Percentiles rank a stretch among this genome's conserved stretches.
These are phyloP conservation scores for Cetradonia linearis DNA, from an alignment of 495 filamentous ascomycete species.

Conservation along the genomic window DNA sequence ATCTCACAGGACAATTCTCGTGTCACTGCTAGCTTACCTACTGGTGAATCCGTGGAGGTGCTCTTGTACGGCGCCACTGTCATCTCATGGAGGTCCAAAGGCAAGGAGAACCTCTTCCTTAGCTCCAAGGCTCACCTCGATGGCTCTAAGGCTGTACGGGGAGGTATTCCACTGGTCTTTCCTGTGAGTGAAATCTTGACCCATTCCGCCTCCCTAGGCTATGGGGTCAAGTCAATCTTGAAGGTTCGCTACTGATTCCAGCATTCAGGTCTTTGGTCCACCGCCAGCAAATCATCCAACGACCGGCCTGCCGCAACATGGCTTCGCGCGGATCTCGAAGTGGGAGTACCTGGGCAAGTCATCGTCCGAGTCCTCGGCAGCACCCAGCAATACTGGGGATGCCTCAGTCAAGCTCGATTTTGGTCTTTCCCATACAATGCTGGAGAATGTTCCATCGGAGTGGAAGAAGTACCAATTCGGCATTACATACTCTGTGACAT, in stretches of 20 bases:
- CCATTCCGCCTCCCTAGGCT: background rate
- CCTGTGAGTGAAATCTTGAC: conserved; percentile 49
- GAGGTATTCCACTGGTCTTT: conserved; percentile 86
- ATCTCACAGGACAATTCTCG: conserved; percentile 53
- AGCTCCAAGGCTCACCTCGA: conserved; percentile 63
- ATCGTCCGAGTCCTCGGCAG: conserved; percentile 60
- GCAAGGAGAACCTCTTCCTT: conserved; percentile 80
- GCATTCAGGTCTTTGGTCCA: conserved; percentile 73
- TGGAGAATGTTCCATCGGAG: conserved; percentile 52
- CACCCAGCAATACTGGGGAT: conserved; percentile 41
- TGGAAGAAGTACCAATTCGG: conserved; percentile 78
- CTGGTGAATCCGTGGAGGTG: conserved; percentile 75
- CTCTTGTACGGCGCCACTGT: conserved; percentile 89
- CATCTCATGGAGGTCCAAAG: conserved; percentile 77
- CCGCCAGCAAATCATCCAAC: conserved; percentile 62
- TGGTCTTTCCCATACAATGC: conserved; percentile 62
- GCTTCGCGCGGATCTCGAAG: conserved; percentile 78
- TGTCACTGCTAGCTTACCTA: conserved; percentile 65
- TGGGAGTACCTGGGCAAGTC: conserved; percentile 56
- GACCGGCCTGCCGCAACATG: conserved; percentile 75
- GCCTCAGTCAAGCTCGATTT: conserved; percentile 85
- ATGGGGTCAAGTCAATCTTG: background rate
- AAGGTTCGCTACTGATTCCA: conserved; percentile 3
- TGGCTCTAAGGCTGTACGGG: conserved; percentile 51
- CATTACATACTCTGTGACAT: conserved; percentile 83